A percentile compares a stretch with the other conserved stretches of the same genome.
Conservation (phyloP, 2,329 filamentous ascomycete genomes). For the Ascomycota sp. region DNA sequence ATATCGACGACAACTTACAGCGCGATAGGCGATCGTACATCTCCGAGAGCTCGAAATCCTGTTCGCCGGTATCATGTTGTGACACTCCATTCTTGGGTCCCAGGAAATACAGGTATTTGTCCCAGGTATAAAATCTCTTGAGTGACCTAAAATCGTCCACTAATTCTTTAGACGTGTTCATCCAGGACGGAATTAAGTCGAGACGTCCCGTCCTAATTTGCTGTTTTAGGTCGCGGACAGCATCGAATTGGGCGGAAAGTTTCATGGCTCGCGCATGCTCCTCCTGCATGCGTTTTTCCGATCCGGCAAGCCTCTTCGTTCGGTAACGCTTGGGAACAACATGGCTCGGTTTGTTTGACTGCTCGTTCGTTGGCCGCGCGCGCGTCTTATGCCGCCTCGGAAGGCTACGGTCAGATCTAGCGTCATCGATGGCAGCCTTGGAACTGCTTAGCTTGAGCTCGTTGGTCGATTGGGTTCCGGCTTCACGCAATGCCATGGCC, state of each 20-base stretch:
- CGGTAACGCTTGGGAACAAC: slow-evolving; percentile 19
- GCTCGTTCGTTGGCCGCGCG: not conserved
- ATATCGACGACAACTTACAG: slow-evolving; percentile 17
- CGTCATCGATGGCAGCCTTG: not conserved
- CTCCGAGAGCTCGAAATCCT: slow-evolving; percentile 25
- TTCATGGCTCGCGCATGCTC: slow-evolving; percentile 20
- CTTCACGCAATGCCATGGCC: slow-evolving; percentile 43
- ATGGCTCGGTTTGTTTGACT: not conserved
- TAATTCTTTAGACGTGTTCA: slow-evolving; percentile 36
- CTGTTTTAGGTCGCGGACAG: slow-evolving; percentile 21
- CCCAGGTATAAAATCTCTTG: slow-evolving; percentile 45
- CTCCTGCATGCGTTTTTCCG: slow-evolving; percentile 21
- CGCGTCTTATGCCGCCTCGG: slow-evolving; percentile 1
- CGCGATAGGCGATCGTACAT: slow-evolving; percentile 35
- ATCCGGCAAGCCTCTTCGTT: slow-evolving; percentile 23
- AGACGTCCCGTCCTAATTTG: slow-evolving; percentile 20
- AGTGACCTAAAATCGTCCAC: slow-evolving; percentile 43
- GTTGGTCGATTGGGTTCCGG: slow-evolving; percentile 11
- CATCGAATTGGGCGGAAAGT: slow-evolving; percentile 20
- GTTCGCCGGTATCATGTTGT: slow-evolving; percentile 5
- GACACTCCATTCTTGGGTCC: slow-evolving; percentile 13
- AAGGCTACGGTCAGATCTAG: not conserved
- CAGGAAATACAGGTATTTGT: slow-evolving; percentile 40
- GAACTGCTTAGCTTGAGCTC: too few relatives aligned
- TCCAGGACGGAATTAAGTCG: slow-evolving; percentile 30